Evolutionary conservation across 768 basidiomycete species (phyloP).

Genomic region (Lepiota subincarnata): DNA sequence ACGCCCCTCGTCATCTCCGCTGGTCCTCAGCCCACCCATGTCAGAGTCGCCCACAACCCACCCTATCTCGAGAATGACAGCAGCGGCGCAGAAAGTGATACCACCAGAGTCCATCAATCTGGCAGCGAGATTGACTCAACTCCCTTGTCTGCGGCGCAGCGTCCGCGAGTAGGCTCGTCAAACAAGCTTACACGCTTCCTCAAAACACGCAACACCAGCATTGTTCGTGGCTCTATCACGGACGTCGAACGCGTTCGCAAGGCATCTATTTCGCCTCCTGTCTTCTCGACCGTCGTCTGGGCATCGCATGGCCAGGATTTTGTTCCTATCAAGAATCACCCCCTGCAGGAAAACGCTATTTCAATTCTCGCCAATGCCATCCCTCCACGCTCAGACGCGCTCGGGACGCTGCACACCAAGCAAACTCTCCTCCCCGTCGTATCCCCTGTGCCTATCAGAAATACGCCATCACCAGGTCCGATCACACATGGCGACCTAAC

Average conservation of each 20-base stretch:
- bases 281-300: constrained; percentile 18
- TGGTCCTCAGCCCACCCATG: not conserved
- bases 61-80: constrained; percentile 5
- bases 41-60: not conserved
- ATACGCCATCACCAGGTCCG: not conserved
- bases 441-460: not conserved
- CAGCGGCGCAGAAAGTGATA: constrained; percentile 15
- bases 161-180: constrained; percentile 1
- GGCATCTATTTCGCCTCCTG: constrained; percentile 21
- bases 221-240: not conserved
- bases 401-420: not conserved
- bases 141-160: constrained; percentile 9
- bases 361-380: not conserved
- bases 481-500: not conserved
- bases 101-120: constrained; percentile 7
- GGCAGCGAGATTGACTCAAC: constrained; percentile 1
- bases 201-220: constrained; percentile 5
- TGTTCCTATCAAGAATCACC: constrained; percentile 13
- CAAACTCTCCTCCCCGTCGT: not conserved
- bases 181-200: constrained; percentile 15
- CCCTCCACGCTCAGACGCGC: not conserved
- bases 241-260: constrained; percentile 17
- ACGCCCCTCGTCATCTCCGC: not conserved
- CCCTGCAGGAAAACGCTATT: constrained; percentile 11
- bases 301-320: constrained; percentile 10